phyloP scores from a whole-genome alignment of 1,284 basidiomycete genomes.

The Takashimella tepidaria region DNA sequence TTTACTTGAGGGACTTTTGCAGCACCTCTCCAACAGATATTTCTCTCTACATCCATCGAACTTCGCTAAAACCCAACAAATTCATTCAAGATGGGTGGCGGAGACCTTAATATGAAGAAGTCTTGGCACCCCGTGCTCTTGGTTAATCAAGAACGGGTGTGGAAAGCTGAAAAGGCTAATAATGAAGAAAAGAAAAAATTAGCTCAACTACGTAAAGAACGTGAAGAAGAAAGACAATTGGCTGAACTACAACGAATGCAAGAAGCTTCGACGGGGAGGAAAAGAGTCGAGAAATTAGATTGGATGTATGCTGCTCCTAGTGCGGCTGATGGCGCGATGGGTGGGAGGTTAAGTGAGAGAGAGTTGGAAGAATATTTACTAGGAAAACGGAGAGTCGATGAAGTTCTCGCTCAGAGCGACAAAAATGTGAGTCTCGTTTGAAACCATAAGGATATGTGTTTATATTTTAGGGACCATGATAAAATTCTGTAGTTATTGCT shows the following conservation, averaged over 20 bases:
- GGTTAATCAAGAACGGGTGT: constrained; percentile 98
- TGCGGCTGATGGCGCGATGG: constrained; percentile 67
- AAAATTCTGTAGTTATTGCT: no score
- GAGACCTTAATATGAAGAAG: constrained; percentile 69
- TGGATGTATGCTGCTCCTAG: constrained; percentile 99
- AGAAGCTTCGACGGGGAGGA: constrained; percentile 90
- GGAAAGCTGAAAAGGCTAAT: constrained; percentile 96
- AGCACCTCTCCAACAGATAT: not conserved
- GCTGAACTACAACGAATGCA: constrained; percentile 93
- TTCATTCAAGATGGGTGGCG: constrained; percentile 78
- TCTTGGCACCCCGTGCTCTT: constrained; percentile 97
- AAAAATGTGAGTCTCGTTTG: constrained; percentile 73
- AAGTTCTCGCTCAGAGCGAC: constrained; percentile 76
- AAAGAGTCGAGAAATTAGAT: constrained; percentile 86
- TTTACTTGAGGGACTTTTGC: not conserved
- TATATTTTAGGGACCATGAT: no score
- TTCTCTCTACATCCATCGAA: not conserved
- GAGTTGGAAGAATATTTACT: constrained; percentile 95
- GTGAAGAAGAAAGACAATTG: constrained; percentile 92
- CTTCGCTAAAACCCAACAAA: not conserved
- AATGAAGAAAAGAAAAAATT: constrained; percentile 97
- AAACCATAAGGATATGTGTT: no score
- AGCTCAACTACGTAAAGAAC: constrained; percentile 91
- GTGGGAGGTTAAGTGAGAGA: constrained; percentile 54
- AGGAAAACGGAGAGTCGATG: constrained; percentile 98